Base-by-base conservation (phyloP, 768 basidiomycete species). In the Daedalea quercina region DNA sequence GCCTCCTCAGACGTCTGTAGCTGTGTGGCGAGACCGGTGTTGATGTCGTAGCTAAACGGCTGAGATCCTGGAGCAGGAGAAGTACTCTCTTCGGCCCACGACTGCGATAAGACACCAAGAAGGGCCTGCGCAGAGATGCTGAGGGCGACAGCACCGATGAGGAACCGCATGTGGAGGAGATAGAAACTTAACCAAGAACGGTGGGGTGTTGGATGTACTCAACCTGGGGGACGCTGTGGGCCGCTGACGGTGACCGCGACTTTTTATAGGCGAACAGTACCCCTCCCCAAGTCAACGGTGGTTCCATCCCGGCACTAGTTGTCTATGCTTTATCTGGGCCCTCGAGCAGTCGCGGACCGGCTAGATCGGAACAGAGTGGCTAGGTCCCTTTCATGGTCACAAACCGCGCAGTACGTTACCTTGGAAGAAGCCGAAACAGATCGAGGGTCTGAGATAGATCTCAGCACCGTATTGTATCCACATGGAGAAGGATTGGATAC, bases 21-120 rank as follows among this genome's bases (percentile, higher is more conserved):
- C 47, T 64, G 63, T 2, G 59, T 13, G 23, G 56, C 42, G 31
- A 56, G 33, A 1, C 60, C 63, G n/a, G 44, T 35, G 42, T 57
- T 54, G 25, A 64, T 26, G 48, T 59, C 53, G 53, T 57, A 59
- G 23, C 13, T 28, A 37, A 49, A 58, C 3, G 55, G 37, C 2
- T 52, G 44, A 1, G 50, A 46, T 9, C 52, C 47, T 6, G 55
- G 60, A 7, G 54, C 50, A 4, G 55, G 47, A n/a, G 51, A 9
- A 13, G 57, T 53, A 24, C 24, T 49, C 24, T 63, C 61, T 22
- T 58, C 56, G n/a, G n/a, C n/a, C n/a, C n/a, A n/a, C n/a, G n/a
- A n/a, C 13, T 55, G 59, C 9, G 59, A 59, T 31, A 53, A 47
- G 9, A 51, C 48, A 0, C 56, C 54, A 8, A 59, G 54, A 28